Base-by-base conservation (phyloP, 768 basidiomycete genomes). In the Tephrocybe sp. region DNA sequence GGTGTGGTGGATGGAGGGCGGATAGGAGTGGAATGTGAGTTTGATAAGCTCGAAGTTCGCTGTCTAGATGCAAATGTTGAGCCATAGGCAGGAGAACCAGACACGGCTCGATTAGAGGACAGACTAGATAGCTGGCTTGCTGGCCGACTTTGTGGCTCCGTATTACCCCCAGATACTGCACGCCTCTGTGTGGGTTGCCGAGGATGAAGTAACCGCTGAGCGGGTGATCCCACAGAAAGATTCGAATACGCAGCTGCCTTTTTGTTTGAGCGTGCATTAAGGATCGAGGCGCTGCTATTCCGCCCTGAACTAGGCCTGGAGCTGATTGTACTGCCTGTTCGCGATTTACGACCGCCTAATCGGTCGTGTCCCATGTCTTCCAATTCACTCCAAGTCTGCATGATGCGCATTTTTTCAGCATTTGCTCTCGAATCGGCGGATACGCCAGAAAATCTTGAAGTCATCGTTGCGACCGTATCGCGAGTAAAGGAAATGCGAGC, bases 21-120 rank as follows among this genome's bases (percentile, higher is more conserved):
- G 43, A 63, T 62, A 8, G 70, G 63, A 39, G 72, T 62, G 19
- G 65, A 60, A 23, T 66, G 64, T 11, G 73, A 65, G 52, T 72
- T 66, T 38, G 74, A 77, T 10, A 85, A 65, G 62, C 90, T 92
- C 30, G 76, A 68, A 17, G 89, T 91, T 17, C 91, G 79, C 60
- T 92, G 91, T 26, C 91, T 81, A n/a, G 91, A 92, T 30, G 91
- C 78, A 64, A 84, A 89, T 7, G 91, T 93, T 4, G 90, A 77
- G 26, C 72, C 72, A 53, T 78, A 76, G 16, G 89, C 45, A 16
- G 77, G 69, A 9, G 87, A 83, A 22, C 89, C 88, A 17, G 90
- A 90, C 14, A 84, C 80, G 13, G 89, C 87, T 47, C 91, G 80
- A 47, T 63, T 72, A 4, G 76, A 70, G 2, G 83, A 79, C 22